Conservation (phyloP, 805 yeast genomes). For the Saccharomycopsis microspora region DNA sequence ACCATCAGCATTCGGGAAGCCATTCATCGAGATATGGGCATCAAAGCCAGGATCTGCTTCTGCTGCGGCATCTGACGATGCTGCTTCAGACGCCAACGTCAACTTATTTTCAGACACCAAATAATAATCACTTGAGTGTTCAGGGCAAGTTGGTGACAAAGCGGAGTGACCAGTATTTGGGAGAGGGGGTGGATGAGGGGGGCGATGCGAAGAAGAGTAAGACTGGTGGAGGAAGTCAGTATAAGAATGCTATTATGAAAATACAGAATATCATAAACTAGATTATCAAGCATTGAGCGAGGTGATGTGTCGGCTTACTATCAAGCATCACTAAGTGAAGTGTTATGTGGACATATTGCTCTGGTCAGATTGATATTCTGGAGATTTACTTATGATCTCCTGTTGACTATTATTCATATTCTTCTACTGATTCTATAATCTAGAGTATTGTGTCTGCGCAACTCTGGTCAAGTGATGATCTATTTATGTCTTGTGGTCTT, state of each 20-base stretch:
- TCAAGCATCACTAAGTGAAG: too few relatives aligned
- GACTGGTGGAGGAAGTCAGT: constrained; percentile 9
- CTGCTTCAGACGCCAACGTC: constrained; percentile 11
- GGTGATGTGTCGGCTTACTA: too few relatives aligned
- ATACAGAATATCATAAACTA: constrained; percentile 16
- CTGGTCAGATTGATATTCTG: too few relatives aligned
- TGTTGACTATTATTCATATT: too few relatives aligned
- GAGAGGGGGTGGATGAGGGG: constrained; percentile 1
- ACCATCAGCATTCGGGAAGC: not conserved
- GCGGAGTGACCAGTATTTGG: constrained; percentile 12
- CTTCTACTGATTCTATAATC: too few relatives aligned
- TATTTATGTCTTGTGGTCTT: too few relatives aligned
- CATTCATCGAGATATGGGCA: constrained; percentile 10
- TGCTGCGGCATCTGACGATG: constrained; percentile 7
- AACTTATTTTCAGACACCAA: constrained; percentile 12
- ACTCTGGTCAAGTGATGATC: too few relatives aligned
- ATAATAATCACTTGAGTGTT: not conserved
- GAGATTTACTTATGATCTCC: too few relatives aligned
- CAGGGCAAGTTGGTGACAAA: constrained; percentile 5
- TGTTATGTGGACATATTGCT: too few relatives aligned
- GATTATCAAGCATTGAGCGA: not conserved
- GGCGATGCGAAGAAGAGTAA: constrained; percentile 14
- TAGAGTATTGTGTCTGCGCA: too few relatives aligned
- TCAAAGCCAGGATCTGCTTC: constrained; percentile 13
- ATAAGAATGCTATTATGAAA: constrained; percentile 15